These are phyloP conservation scores for Pyrus bretschneideri DNA, from an alignment of 306 rosid species.

Conservation along the genomic window DNA sequence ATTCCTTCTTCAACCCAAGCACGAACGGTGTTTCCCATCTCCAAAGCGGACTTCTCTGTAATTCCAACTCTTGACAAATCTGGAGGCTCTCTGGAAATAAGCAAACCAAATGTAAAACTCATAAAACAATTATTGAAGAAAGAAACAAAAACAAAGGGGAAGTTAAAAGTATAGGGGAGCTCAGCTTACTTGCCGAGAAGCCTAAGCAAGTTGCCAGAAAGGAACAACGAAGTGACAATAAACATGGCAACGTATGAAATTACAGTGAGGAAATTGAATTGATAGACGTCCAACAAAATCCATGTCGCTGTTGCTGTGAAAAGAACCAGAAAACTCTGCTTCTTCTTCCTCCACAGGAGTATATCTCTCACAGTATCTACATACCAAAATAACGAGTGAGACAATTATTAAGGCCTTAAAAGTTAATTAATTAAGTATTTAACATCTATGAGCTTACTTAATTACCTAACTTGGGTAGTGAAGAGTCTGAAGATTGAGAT, in stretches of 20 bases:
- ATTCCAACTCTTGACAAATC: constrained; percentile 27
- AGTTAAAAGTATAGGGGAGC: neutral
- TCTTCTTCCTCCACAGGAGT: constrained; percentile 49
- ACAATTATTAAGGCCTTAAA: too few relatives aligned
- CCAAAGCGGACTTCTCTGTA: constrained; percentile 23
- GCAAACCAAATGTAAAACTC: neutral
- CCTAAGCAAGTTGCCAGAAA: constrained; percentile 44
- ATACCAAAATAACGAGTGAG: too few relatives aligned
- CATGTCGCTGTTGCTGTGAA: constrained; percentile 42
- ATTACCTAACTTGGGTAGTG: too few relatives aligned
- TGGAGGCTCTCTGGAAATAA: constrained; percentile 34
- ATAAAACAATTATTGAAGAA: neutral
- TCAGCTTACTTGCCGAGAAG: constrained; percentile 49
- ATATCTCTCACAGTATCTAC: constrained; percentile 25
- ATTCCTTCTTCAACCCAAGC: constrained; percentile 37
- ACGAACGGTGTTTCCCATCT: constrained; percentile 17
- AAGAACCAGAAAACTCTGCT: constrained; percentile 22
- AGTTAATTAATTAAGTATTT: too few relatives aligned
- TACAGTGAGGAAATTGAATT: constrained; percentile 45
- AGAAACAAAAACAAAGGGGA: neutral
- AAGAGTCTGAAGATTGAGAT: constrained; percentile 1
- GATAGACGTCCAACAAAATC: constrained; percentile 45
- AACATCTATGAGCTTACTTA: too few relatives aligned
- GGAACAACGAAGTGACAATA: constrained; percentile 36
- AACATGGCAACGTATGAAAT: constrained; percentile 43